A percentile compares a stretch with the other conserved stretches of the same genome.
These are phyloP conservation scores for Vigna reflexopilosa DNA, from an alignment of 306 rosid species.

Conservation along the genomic window DNA sequence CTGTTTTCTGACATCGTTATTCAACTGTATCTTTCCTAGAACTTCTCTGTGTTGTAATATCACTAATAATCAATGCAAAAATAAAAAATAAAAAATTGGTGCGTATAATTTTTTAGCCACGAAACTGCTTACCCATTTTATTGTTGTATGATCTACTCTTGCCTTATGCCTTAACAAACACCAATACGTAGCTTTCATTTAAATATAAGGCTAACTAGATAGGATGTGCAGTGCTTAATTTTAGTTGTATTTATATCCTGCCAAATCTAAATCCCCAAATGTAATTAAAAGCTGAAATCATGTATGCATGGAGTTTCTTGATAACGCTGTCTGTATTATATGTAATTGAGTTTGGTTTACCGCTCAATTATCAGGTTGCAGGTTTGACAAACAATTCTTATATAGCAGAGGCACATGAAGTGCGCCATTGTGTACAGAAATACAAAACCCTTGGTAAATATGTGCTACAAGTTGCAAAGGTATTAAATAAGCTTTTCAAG, in stretches of 20 bases:
- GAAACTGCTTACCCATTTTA: conserved; percentile 20
- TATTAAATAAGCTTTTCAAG: conserved; percentile 44
- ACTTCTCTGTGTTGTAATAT: neutral
- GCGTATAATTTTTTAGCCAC: conserved; percentile 21
- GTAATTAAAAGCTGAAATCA: conserved; percentile 19
- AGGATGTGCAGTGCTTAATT: conserved; percentile 23
- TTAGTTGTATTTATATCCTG: conserved; percentile 26
- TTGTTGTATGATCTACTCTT: conserved; percentile 27
- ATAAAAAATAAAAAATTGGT: neutral
- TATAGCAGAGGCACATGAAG: conserved; percentile 75
- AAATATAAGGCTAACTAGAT: conserved; percentile 14
- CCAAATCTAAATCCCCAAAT: conserved; percentile 23
- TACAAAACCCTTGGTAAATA: conserved; percentile 75
- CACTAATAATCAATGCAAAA: neutral
- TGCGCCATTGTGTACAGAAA: conserved; percentile 90
- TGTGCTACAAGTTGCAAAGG: conserved; percentile 94
- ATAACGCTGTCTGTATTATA: conserved; percentile 20
- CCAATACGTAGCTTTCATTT: conserved; percentile 8
- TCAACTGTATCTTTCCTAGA: conserved; percentile 8
- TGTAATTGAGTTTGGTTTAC: conserved; percentile 46
- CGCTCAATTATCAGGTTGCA: conserved; percentile 70
- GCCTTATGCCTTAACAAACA: neutral
- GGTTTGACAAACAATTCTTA: conserved; percentile 97
- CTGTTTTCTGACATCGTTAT: conserved; percentile 13
- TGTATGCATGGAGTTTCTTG: conserved; percentile 34